Base-by-base conservation (phyloP, 495 filamentous ascomycete genomes). In the Darksidea phi region DNA sequence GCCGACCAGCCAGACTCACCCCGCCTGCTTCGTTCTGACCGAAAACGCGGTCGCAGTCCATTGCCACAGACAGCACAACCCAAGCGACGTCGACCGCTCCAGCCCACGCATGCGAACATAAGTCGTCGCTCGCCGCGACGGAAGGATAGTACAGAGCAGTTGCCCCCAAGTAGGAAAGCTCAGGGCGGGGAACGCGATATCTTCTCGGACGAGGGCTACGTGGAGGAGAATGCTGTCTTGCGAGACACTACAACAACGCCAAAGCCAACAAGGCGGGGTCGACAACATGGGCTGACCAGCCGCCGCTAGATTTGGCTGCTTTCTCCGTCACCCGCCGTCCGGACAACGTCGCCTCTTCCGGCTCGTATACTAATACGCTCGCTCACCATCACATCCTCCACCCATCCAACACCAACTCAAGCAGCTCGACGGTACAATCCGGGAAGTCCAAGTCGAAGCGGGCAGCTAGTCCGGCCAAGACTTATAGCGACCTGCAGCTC, bases 401-500 rank as follows among this genome's bases (percentile, higher is more conserved):
- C 36, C 36, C 36, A 38, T 38, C 36, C 36, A 38, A 38, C 36
- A 38, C 15, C 36, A 38, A 38, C 15, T 38, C 36, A 38, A 38
- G 36, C 36, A 38, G 15, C 54, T 47, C 57, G 47, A 52, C 57
- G 18, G 24, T 25, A 53, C 57, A 61, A 53, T 49, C 51, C 18
- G 43, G 26, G 20, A 57, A 56, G 59, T 62, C 59, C 42, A 50
- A 57, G 53, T 62, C 51, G 51, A 62, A 48, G 51, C 50, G 51
- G 51, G 54, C 51, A 49, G 53, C 24, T 41, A 56, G 59, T 52
- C 52, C 45, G 45, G 54, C 52, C 36, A 54, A 63, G 32, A 48
- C 41, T 18, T 56, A 57, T 51, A 42, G 45, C n/a, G 52, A 63
- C 24, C 45, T 63, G 52, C 17, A 46, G 47, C 59, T 63, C 43